phyloP scores from a whole-genome alignment of 2,329 filamentous ascomycete species.

The Thermomyces lanuginosus region DNA sequence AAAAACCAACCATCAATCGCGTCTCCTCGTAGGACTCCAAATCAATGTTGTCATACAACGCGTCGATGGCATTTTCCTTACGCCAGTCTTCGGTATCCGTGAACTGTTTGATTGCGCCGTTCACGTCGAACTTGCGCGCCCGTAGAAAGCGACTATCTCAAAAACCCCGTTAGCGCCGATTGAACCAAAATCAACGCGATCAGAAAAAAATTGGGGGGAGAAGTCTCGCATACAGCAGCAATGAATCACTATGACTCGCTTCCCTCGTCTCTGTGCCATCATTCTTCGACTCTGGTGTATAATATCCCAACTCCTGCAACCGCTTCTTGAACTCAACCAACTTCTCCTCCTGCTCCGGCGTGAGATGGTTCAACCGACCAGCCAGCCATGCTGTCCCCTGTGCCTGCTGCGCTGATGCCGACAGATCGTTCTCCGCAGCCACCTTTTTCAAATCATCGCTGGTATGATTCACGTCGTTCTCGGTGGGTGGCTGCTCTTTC shows the following conservation, averaged over 20 bases:
- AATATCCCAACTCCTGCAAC: slow-evolving; percentile 45
- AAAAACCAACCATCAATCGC: slow-evolving; percentile 44
- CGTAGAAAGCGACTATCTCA: slow-evolving; percentile 59
- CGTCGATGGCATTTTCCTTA: slow-evolving; percentile 57
- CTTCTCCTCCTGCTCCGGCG: slow-evolving; percentile 47
- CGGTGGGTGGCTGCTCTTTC: slow-evolving; percentile 10
- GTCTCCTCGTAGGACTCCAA: slow-evolving; percentile 69
- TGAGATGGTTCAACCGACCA: slow-evolving; percentile 70
- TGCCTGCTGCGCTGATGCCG: slow-evolving; percentile 20
- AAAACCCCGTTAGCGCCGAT: not conserved
- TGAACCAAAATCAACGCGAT: slow-evolving; percentile 3
- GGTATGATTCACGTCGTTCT: slow-evolving; percentile 1
- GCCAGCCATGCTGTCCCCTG: slow-evolving; percentile 22
- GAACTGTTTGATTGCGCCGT: slow-evolving; percentile 70
- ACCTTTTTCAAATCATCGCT: slow-evolving; percentile 13
- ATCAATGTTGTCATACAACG: slow-evolving; percentile 75
- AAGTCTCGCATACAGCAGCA: slow-evolving; percentile 27
- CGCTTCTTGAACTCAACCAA: slow-evolving; percentile 56
- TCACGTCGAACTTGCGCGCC: slow-evolving; percentile 62
- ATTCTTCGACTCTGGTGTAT: slow-evolving; percentile 19
- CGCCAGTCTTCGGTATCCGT: slow-evolving; percentile 80
- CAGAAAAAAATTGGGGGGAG: not conserved
- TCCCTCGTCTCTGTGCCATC: no score
- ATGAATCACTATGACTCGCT: slow-evolving; percentile 32
- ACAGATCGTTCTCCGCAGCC: slow-evolving; percentile 19